These are phyloP conservation scores for Oryza coarctata DNA, from an alignment of 176 grass and related monocot species.

Conservation along the genomic window DNA sequence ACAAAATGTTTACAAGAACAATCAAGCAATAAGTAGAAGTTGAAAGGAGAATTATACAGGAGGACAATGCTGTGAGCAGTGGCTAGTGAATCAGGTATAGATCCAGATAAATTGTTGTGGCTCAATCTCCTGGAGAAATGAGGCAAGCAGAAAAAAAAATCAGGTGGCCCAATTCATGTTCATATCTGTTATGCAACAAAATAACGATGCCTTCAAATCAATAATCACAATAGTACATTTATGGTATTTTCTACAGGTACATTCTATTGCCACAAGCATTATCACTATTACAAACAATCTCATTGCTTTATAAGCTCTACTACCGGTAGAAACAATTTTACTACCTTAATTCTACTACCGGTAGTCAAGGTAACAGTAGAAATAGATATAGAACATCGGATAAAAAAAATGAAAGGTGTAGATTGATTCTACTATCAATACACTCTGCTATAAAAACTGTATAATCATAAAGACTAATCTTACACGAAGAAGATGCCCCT, in stretches of 20 bases:
- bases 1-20: not conserved
- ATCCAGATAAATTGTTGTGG: constrained; percentile 78
- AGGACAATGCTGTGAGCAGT: constrained; percentile 38
- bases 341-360: no score
- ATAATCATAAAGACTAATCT: constrained; percentile 16
- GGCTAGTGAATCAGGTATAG: constrained; percentile 61
- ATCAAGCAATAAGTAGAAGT: not conserved
- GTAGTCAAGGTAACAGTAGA: no score
- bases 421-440: no score
- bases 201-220: not conserved
- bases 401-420: no score
- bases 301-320: no score
- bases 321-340: no score
- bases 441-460: no score
- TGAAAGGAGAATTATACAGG: constrained; percentile 44
- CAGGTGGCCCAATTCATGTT: not conserved
- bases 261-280: no score
- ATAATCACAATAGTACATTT: not conserved
- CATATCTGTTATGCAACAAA: not conserved
- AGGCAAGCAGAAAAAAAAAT: not conserved
- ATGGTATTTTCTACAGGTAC: no score
- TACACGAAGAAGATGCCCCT: constrained; percentile 58
- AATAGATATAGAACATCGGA: no score
- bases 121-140: constrained; percentile 54
- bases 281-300: no score